Base-by-base conservation (phyloP, 805 yeast genomes). In the Yamadazyma akitaensis region DNA sequence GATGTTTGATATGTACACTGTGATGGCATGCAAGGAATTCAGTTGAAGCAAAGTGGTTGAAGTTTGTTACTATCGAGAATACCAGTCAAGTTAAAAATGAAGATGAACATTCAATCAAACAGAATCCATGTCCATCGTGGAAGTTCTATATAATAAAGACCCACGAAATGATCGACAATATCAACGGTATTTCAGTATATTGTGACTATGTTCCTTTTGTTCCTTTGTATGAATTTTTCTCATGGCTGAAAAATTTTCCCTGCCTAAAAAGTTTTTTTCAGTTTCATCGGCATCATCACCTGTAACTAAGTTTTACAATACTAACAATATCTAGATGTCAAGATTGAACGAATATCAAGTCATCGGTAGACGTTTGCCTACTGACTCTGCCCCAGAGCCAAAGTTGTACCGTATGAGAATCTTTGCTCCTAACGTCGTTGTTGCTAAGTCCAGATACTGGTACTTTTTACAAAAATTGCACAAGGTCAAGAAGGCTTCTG, bases 361-460 rank as follows among this genome's bases (percentile, higher is more conserved):
- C 76, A 94, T 94, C 79, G 99, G 99, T 80, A 97, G 99, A 81
- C 96, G 94, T 82, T 88, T 94, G 77, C 99, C 99, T 66, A 90
- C 97, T 71, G 98, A 90, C 79, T 80, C 91, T 68, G 96, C 88
- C 72, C 97, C 98, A 70, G 97, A 91, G 81, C 99, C 99, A 78
- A 94, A 92, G 85, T 88, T 94, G 80, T 94, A 85, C 96, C 89
- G 99, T 78, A 94, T 94, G 98, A 90, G 97, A 84, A 90, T 94
- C 80, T 94, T 94, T 76, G 99, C 99, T 73, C 91, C 96, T 68
- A 94, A 94, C 82, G 87, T 82, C 66, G 98, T 94, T 75, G 95
- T 94, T 75, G 99, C 99, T 74, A 94, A 94, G 85, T 94, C 99
- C 69, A 92, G 99, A 82, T 94, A 89, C 96, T 94, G 99, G 99